Evolutionary conservation across 2,329 filamentous ascomycete species (phyloP), one percentile per base, ranked within the genome.

Genomic region (Sarocladium kiliense): DNA sequence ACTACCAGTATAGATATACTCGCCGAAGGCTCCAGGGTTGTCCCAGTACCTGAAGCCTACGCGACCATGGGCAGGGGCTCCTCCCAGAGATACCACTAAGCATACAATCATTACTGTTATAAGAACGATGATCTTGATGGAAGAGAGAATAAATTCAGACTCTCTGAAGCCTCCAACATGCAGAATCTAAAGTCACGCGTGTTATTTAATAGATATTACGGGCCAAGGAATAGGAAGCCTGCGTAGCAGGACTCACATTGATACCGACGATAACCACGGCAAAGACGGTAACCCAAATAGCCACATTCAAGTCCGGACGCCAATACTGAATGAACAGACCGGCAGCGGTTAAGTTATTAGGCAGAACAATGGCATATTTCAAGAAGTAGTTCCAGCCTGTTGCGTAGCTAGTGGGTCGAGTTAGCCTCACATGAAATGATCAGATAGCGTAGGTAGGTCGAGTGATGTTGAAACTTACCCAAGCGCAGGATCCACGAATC

Each of bases 301-400:
- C 68, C 1, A 71, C 64, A 42, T 73, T 74, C 16, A 74, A 57
- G 26, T 72, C 62, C 0, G 66, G 66, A 16, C 64, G 57, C 72
- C 72, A 75, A 32, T 67, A 72, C 32, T 70, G 64, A 2, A 74
- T 61, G 9, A 74, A 60, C 3, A 73, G 62, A 1, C 69, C 71
- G 4, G 69, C 66, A 2, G 70, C 72, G 0, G 71, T 74, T 36
- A 74, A 53, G 45, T 74, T 72, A 50, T 69, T 71, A 0, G 72
- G 67, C 3, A 68, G 59, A 11, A 69, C 68, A 16, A 75, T 67
- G 26, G 66, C 65, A 41, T 73, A 74, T 56, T 74, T 75, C 59
- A 77, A 71, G 56, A 72, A 76, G 63, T 79, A 78, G 56, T 75
- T 74, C 74, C 74, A 76, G 2, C 69, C 74, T 2, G 74, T 74